Conservation (phyloP, 2,329 filamentous ascomycete species). For the Exophiala spinifera region DNA sequence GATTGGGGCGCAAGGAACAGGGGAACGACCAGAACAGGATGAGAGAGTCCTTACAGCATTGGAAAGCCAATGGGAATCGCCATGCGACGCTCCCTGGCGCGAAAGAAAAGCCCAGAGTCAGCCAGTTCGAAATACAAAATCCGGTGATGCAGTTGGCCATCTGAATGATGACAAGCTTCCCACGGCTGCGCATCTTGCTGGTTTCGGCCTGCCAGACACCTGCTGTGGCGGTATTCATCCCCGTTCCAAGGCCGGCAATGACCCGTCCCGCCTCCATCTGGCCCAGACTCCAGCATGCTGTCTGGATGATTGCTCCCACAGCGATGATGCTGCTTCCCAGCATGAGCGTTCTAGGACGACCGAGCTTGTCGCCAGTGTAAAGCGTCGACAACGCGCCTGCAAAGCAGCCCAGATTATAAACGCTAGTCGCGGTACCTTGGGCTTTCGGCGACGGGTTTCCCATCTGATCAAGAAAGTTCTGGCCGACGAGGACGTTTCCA, state of each 20-base stretch:
- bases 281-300: constrained; percentile 38
- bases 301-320: constrained; percentile 45
- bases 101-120: constrained; percentile 53
- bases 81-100: constrained; percentile 50
- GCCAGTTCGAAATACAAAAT: constrained; percentile 48
- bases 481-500: constrained; percentile 33
- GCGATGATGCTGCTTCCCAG: constrained; percentile 41
- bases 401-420: constrained; percentile 48
- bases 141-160: constrained; percentile 51
- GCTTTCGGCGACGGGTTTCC: constrained; percentile 21
- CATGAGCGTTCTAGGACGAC: constrained; percentile 44
- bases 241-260: constrained; percentile 40
- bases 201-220: constrained; percentile 46
- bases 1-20: neutral
- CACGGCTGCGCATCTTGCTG: constrained; percentile 50
- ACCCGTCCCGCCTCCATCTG: constrained; percentile 48
- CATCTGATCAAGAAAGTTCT: constrained; percentile 33
- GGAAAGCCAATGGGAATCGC: constrained; percentile 58
- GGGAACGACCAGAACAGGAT: neutral
- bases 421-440: constrained; percentile 33
- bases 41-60: constrained; percentile 40
- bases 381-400: constrained; percentile 50
- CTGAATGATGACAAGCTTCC: constrained; percentile 53
- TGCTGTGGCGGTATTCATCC: constrained; percentile 39
- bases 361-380: constrained; percentile 50